phyloP scores from a whole-genome alignment of 441 rosid genomes.

The Arabidopsis hybrid region DNA sequence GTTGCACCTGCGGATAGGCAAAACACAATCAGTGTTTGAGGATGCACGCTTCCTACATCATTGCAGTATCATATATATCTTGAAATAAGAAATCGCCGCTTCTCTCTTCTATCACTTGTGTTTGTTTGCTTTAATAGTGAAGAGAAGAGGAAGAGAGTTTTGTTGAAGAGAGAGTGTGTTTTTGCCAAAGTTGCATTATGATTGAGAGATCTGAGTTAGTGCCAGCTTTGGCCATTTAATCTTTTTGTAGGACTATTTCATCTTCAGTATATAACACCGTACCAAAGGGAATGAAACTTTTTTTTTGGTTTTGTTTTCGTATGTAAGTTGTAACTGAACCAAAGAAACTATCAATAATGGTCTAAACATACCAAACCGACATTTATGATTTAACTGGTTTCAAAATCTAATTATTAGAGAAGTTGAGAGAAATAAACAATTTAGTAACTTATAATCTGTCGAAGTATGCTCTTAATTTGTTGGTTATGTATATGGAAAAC shows the following conservation, averaged over 20 bases:
- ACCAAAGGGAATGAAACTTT: neutral
- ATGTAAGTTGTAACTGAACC: neutral
- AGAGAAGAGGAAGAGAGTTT: conserved; percentile 20
- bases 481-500: neutral
- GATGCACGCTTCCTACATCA: neutral
- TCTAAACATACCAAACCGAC: neutral
- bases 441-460: no score
- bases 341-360: neutral
- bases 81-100: conserved; percentile 13
- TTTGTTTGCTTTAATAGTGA: conserved; percentile 18
- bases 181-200: conserved; percentile 14
- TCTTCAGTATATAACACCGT: conserved; percentile 27
- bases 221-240: conserved; percentile 32
- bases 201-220: conserved; percentile 28
- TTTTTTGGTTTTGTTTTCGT: neutral
- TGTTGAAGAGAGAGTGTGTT: conserved; percentile 25
- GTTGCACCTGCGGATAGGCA: conserved; percentile 88
- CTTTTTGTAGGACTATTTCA: conserved; percentile 16
- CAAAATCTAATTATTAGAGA: no score
- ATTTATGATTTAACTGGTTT: no score
- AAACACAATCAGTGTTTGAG: conserved; percentile 54
- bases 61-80: conserved; percentile 4
- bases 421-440: no score
- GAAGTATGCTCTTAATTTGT: no score
- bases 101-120: neutral